Conservation (phyloP, 1,284 basidiomycete species). For the Apiotrichum gracile region DNA sequence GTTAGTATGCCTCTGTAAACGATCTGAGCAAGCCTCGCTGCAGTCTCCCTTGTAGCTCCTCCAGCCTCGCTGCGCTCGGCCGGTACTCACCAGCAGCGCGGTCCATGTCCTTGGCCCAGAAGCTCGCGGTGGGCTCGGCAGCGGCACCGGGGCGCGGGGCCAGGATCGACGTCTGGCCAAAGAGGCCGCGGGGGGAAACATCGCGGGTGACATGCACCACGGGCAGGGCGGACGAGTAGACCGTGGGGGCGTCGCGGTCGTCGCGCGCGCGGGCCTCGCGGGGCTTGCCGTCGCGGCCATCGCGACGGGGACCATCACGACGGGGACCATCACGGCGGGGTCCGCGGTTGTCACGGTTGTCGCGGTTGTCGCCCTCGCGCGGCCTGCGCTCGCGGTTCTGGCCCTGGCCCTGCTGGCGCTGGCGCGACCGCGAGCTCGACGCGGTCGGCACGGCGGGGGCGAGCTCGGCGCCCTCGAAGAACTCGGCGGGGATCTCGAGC, state of each 20-base stretch:
- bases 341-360: not conserved
- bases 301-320: too few species aligned
- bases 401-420: not conserved
- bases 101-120: conserved; percentile 20
- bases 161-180: conserved; percentile 3
- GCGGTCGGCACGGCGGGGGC: not conserved
- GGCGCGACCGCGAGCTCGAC: not conserved
- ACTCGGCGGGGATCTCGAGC: conserved; percentile 1
- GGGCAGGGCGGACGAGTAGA: not conserved
- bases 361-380: not conserved
- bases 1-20: not conserved
- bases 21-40: not conserved
- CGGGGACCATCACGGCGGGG: too few species aligned
- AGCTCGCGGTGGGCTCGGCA: not conserved
- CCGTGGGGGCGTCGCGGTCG: not conserved
- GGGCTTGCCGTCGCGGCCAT: not conserved
- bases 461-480: conserved; percentile 10
- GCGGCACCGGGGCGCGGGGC: not conserved
- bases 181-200: not conserved
- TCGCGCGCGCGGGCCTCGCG: not conserved
- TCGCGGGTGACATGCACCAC: not conserved
- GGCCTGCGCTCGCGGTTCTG: not conserved
- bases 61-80: not conserved
- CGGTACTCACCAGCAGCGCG: conserved; percentile 9
- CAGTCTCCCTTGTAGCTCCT: not conserved